phyloP scores from a whole-genome alignment of 2,329 filamentous ascomycete species.

The Botryotinia narcissicola region DNA sequence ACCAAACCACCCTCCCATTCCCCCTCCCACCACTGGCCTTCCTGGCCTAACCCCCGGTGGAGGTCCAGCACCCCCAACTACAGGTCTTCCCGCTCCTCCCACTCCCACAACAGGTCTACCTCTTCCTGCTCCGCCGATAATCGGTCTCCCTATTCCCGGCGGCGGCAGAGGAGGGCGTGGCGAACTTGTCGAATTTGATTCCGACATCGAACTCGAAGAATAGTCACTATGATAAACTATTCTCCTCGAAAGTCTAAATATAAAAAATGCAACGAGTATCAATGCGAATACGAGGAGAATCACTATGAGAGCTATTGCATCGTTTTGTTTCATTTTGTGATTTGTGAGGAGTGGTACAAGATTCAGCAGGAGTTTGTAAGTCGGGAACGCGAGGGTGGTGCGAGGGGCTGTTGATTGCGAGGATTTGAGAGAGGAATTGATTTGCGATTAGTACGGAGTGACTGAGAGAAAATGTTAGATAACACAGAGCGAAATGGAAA shows the following conservation, averaged over 20 bases:
- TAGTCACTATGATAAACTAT: neutral
- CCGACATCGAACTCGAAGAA: neutral
- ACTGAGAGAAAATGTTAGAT: neutral
- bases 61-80: neutral
- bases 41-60: neutral
- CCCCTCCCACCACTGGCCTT: neutral
- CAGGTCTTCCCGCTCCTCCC: neutral
- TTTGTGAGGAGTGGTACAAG: neutral
- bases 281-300: slow-evolving; percentile 7
- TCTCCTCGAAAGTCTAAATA: neutral
- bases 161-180: neutral
- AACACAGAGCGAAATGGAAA: neutral
- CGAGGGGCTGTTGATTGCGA: neutral
- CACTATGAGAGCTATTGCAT: slow-evolving; percentile 9
- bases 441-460: too few species aligned
- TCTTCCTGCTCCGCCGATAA: neutral
- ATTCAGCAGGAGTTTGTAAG: neutral
- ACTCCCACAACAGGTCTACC: neutral
- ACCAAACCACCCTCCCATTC: neutral
- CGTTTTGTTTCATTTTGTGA: slow-evolving; percentile 2
- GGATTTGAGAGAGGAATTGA: neutral
- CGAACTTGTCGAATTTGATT: neutral
- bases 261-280: neutral
- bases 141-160: neutral
- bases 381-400: neutral